Base-by-base conservation (phyloP, 805 yeast genomes). In the Hanseniaspora jakobsenii region DNA sequence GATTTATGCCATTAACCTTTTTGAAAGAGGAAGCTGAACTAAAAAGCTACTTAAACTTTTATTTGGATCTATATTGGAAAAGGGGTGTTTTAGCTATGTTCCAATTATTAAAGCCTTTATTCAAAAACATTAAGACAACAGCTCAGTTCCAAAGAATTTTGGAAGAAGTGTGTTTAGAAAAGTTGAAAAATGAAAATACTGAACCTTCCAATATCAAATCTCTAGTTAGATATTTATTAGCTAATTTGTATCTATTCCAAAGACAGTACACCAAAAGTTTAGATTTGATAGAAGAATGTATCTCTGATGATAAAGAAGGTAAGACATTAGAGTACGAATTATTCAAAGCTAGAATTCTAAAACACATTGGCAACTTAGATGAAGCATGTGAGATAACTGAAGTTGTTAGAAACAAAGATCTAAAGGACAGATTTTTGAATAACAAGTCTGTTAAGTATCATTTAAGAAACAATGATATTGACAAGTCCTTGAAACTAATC, bases 81-180 rank as follows among this genome's bases (percentile, higher is more conserved):
- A 72, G 85, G 46, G 93, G 94, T 32, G 91, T 86, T 27, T 97
- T 97, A 4, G 82, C 95, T 1, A 72, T 91, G 4, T 91, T 87
- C 63, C 80, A 80, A 45, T 80, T 83, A 53, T 75, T 91, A 39
- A 86, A 87, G 62, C 82, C 93, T 1, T 67, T 86, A 51, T 84
- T 83, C 63, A 70, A 66, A 45, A 42, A 42, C 16, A 13, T 42
- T 23, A 71, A 67, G 39, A 61, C 69, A 52, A 47, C 53, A 28
- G 49, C 52, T 8, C 66, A 57, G 38, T 66, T 63, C 52, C 57
- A 60, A 16, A 50, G 53, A 7, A 51, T 69, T 2, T 70, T 83
- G 47, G 76, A 71, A 48, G 57, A 69, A 27, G 63, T 81, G 47
- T 82, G 78, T 9, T 9, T 19, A 13, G 34, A 39, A 9, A 38